A percentile compares a stretch with the other conserved stretches of the same genome.
These are phyloP conservation scores for Physcomitrellopsis africana DNA, from an alignment of 225 moss, liverwort and hornwort species.

Conservation along the genomic window DNA sequence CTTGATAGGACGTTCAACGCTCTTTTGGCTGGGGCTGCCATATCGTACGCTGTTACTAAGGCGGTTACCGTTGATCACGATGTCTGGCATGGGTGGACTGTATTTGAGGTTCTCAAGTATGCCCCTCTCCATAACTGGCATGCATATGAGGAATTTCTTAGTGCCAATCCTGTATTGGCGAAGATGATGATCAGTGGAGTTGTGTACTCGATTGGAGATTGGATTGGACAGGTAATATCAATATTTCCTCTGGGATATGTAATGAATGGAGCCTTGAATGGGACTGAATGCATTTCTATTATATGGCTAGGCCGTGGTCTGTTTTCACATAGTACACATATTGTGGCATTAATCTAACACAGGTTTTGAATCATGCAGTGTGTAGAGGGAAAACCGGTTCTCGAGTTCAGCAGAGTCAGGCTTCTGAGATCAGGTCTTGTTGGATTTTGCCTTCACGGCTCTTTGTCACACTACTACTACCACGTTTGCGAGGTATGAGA, in stretches of 20 bases:
- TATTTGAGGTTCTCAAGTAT: slow-evolving; percentile 74
- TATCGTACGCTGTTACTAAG: slow-evolving; percentile 68
- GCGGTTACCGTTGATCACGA: slow-evolving; percentile 83
- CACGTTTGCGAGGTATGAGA: slow-evolving; percentile 78
- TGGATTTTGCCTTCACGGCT: slow-evolving; percentile 91
- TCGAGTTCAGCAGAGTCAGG: slow-evolving; percentile 80
- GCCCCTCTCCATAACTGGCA: slow-evolving; percentile 92
- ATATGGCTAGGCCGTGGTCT: no score
- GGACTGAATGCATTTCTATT: no score
- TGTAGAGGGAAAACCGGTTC: slow-evolving; percentile 71
- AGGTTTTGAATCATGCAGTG: slow-evolving; percentile 50
- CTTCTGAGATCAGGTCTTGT: slow-evolving; percentile 88
- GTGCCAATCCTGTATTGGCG: slow-evolving; percentile 82
- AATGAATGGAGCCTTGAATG: no score
- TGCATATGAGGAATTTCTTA: slow-evolving; percentile 80
- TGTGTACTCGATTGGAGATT: slow-evolving; percentile 89
- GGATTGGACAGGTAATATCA: slow-evolving; percentile 80
- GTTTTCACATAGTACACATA: no score
- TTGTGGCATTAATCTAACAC: background rate
- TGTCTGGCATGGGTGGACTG: slow-evolving; percentile 97
- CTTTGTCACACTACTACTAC: slow-evolving; percentile 90
- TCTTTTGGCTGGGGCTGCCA: slow-evolving; percentile 67
- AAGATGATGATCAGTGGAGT: slow-evolving; percentile 99
- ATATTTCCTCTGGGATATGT: no score
- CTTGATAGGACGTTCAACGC: slow-evolving; percentile 76